phyloP scores from a whole-genome alignment of 176 grass and related monocot species.

The Thinopyrum elongatum region DNA sequence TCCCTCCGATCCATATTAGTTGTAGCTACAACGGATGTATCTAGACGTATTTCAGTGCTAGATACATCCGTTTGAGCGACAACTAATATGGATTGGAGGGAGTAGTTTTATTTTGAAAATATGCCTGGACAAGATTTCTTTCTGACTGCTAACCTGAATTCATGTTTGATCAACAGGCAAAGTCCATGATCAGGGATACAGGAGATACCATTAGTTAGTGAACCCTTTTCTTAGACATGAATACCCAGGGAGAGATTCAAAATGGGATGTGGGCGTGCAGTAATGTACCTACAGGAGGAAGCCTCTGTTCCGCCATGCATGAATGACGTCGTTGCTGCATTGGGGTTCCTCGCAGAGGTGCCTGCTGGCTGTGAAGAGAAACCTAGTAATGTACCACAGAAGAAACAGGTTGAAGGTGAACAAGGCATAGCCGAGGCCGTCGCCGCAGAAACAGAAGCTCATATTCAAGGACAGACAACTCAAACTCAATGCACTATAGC shows the following conservation, averaged over 20 bases:
- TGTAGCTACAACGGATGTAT: too few species aligned
- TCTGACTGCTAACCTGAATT: constrained; percentile 21
- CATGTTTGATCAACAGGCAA: constrained; percentile 53
- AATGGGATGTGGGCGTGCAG: constrained; percentile 65
- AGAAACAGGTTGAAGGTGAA: constrained; percentile 23
- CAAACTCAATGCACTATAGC: constrained; percentile 1
- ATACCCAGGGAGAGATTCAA: constrained; percentile 57
- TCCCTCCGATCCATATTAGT: too few species aligned
- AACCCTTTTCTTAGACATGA: constrained; percentile 64
- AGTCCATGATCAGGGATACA: constrained; percentile 65
- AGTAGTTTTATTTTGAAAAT: not conserved
- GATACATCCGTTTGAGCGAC: too few species aligned
- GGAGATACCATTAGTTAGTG: constrained; percentile 49
- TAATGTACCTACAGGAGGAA: constrained; percentile 80
- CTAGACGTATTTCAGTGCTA: too few species aligned
- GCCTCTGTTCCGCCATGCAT: constrained; percentile 60
- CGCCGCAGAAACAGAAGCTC: constrained; percentile 29
- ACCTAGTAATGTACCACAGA: not conserved
- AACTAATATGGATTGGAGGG: too few species aligned
- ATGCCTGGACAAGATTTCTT: constrained; percentile 11
- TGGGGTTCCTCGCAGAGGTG: constrained; percentile 54
- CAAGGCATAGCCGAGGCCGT: too few species aligned
- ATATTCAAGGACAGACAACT: constrained; percentile 25
- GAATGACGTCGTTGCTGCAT: constrained; percentile 59
- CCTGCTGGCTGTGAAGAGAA: constrained; percentile 22